Evolutionary conservation across 768 basidiomycete genomes (phyloP).

Genomic region (Paxillus involutus): DNA sequence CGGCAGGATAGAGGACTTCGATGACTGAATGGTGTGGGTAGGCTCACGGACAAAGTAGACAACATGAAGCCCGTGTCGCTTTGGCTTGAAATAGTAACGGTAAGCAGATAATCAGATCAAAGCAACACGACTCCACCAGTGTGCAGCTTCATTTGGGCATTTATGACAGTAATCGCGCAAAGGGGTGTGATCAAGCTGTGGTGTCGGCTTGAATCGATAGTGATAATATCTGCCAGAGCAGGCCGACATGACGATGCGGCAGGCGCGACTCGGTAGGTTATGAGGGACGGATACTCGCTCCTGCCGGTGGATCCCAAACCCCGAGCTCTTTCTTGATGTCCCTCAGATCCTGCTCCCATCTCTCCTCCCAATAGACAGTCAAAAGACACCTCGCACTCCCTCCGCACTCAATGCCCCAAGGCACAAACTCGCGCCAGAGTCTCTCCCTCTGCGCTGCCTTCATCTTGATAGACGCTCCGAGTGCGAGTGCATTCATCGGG

Average conservation of each 20-base stretch:
- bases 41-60: no score
- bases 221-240: not conserved
- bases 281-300: constrained; percentile 16
- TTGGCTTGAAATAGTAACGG: no score
- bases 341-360: constrained; percentile 82
- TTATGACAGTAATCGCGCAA: no score
- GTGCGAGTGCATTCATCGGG: constrained; percentile 81
- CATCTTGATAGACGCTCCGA: constrained; percentile 45
- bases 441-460: constrained; percentile 45
- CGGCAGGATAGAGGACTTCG: no score
- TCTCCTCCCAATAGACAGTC: constrained; percentile 93
- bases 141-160: no score
- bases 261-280: not conserved
- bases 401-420: constrained; percentile 91
- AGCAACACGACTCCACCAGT: no score
- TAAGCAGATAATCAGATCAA: no score
- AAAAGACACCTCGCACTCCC: constrained; percentile 73
- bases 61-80: no score
- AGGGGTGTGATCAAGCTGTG: not conserved
- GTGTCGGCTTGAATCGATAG: not conserved
- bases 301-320: constrained; percentile 73
- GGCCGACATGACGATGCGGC: not conserved
- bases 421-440: constrained; percentile 80
- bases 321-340: constrained; percentile 87
- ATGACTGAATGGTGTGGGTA: no score